These are phyloP conservation scores for Capsella rubella DNA, from an alignment of 441 rosid species.

Conservation along the genomic window DNA sequence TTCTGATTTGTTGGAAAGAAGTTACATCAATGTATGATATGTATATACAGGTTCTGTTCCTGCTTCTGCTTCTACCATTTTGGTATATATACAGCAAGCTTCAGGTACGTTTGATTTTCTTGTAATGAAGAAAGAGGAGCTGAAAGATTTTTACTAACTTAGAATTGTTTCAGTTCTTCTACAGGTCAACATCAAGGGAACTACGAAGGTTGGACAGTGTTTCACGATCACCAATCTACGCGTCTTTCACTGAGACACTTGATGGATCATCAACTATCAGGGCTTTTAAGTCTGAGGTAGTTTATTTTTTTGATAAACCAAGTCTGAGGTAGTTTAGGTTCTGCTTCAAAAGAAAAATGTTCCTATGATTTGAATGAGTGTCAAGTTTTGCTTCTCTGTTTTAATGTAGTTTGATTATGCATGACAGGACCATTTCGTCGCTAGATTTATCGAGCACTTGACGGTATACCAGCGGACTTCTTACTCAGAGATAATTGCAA, in stretches of 20 bases:
- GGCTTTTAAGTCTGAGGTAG: constrained; percentile 88
- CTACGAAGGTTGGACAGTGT: constrained; percentile 94
- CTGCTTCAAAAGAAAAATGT: constrained; percentile 1
- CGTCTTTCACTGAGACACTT: constrained; percentile 89
- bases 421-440: constrained; percentile 67
- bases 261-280: constrained; percentile 95
- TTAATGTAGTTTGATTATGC: not conserved
- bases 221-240: constrained; percentile 93
- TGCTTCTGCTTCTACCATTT: constrained; percentile 90
- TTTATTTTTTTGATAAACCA: no score
- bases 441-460: constrained; percentile 69
- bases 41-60: constrained; percentile 71
- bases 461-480: constrained; percentile 83
- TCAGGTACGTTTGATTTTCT: constrained; percentile 62
- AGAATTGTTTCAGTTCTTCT: constrained; percentile 77
- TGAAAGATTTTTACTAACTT: constrained; percentile 40
- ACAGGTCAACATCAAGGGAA: constrained; percentile 98
- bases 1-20: constrained; percentile 7
- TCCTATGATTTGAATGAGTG: constrained; percentile 9
- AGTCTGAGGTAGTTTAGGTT: constrained; percentile 66
- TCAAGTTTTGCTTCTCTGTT: constrained; percentile 6
- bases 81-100: constrained; percentile 93
- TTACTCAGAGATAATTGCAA: constrained; percentile 78
- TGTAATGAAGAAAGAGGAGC: not conserved
- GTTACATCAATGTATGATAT: constrained; percentile 24